These are phyloP conservation scores for Suhomyces kilbournensis DNA, from an alignment of 805 yeast species.

Conservation along the genomic window DNA sequence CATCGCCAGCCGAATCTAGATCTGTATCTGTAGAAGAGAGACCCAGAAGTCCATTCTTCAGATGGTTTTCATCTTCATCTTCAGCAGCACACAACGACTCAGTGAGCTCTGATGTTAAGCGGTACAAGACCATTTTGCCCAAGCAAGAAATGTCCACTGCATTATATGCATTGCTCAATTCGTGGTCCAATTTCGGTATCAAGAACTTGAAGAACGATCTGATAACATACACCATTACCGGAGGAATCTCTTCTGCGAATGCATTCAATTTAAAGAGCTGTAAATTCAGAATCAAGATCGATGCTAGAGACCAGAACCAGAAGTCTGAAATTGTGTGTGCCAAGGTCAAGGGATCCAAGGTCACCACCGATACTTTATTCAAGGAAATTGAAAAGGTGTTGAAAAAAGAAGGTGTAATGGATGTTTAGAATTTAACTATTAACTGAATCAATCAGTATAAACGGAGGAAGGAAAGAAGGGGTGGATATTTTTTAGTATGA, in stretches of 20 bases:
- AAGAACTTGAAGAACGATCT: slow-evolving; percentile 50
- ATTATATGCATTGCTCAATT: slow-evolving; percentile 54
- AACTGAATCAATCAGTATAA: not conserved
- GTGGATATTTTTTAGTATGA: too few species aligned
- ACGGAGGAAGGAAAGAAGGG: too few species aligned
- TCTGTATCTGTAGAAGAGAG: slow-evolving; percentile 25
- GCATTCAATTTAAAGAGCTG: slow-evolving; percentile 62
- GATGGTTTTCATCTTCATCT: slow-evolving; percentile 42
- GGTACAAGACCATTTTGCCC: slow-evolving; percentile 40
- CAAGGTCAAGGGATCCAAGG: slow-evolving; percentile 62
- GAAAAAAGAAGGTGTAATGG: slow-evolving; percentile 61
- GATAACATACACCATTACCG: slow-evolving; percentile 47
- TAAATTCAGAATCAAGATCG: slow-evolving; percentile 55
- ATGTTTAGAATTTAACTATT: slow-evolving; percentile 7
- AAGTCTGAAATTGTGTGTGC: slow-evolving; percentile 57
- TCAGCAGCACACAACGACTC: slow-evolving; percentile 13
- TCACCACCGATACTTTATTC: slow-evolving; percentile 57
- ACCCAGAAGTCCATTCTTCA: slow-evolving; percentile 31
- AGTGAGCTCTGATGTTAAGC: slow-evolving; percentile 27
- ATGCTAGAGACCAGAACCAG: slow-evolving; percentile 36
- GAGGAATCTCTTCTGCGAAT: slow-evolving; percentile 60
- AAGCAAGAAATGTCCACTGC: slow-evolving; percentile 63
- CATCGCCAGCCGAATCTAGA: slow-evolving; percentile 35
- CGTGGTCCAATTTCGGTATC: slow-evolving; percentile 73
- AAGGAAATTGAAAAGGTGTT: slow-evolving; percentile 64